These are phyloP conservation scores for Trichoderma endophyticum DNA, from an alignment of 2,329 filamentous ascomycete genomes.

Conservation along the genomic window DNA sequence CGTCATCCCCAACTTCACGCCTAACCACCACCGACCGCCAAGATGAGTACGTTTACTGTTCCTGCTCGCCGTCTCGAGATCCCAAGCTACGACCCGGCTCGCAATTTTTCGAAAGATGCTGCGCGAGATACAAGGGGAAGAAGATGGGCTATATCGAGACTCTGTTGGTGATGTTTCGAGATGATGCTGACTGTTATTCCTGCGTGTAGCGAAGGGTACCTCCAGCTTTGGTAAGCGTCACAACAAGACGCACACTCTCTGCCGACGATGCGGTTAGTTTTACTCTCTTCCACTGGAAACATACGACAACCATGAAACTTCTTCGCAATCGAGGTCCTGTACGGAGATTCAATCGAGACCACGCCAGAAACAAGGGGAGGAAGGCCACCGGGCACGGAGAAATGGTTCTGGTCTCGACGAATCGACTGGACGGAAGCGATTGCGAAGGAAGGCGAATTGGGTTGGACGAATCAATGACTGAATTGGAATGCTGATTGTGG, in stretches of 20 bases:
- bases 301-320: neutral
- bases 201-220: constrained; percentile 53
- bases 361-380: constrained; percentile 15
- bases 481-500: constrained; percentile 26
- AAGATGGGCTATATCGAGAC: neutral
- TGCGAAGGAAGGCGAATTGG: neutral
- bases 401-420: neutral
- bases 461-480: neutral
- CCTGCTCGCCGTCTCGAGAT: neutral
- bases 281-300: constrained; percentile 15
- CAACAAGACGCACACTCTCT: constrained; percentile 98
- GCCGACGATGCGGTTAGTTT: constrained; percentile 93
- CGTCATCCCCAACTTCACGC: constrained; percentile 38
- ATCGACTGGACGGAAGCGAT: neutral
- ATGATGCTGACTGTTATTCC: constrained; percentile 27
- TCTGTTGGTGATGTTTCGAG: neutral
- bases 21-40: constrained; percentile 49
- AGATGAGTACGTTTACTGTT: constrained; percentile 52
- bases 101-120: constrained; percentile 8
- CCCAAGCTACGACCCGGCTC: constrained; percentile 1
- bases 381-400: neutral
- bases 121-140: neutral
- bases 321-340: neutral
- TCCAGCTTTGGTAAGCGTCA: constrained; percentile 66
- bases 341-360: constrained; percentile 6